phyloP scores from a whole-genome alignment of 1,139 yeast species.

The Hansenula sp. region DNA sequence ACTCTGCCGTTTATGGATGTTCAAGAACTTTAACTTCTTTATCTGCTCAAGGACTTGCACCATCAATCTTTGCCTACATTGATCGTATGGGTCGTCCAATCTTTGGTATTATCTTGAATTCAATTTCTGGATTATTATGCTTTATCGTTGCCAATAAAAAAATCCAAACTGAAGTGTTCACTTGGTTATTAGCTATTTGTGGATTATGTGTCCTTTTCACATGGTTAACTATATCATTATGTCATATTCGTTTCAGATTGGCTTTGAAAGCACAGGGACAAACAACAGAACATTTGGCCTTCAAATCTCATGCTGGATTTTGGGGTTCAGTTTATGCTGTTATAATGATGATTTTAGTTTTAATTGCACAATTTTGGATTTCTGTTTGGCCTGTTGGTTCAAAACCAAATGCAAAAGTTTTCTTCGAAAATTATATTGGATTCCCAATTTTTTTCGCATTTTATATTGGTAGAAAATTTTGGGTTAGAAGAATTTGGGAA shows the following conservation, averaged over 20 bases:
- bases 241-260: constrained; percentile 68
- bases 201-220: constrained; percentile 77
- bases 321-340: constrained; percentile 62
- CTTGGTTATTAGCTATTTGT: constrained; percentile 74
- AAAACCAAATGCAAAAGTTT: constrained; percentile 40
- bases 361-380: constrained; percentile 72
- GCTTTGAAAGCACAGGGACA: constrained; percentile 64
- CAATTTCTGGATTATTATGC: constrained; percentile 60
- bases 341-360: constrained; percentile 49
- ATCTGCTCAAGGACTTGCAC: constrained; percentile 74
- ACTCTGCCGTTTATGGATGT: constrained; percentile 66
- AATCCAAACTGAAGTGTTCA: constrained; percentile 52
- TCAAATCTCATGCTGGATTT: constrained; percentile 62
- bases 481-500: constrained; percentile 38
- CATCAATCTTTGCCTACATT: constrained; percentile 62
- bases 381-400: constrained; percentile 63
- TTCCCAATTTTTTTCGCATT: constrained; percentile 41
- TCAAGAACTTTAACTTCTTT: constrained; percentile 78
- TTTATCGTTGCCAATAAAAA: constrained; percentile 64
- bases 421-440: constrained; percentile 49
- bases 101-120: constrained; percentile 54
- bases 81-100: constrained; percentile 78
- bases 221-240: constrained; percentile 71
- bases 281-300: constrained; percentile 58
- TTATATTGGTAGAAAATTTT: constrained; percentile 35